Percentiles rank a stretch among this genome's conserved stretches.
Evolutionary conservation across 495 filamentous ascomycete species (phyloP).

Genomic region (Saxispiralis lemnorum): DNA sequence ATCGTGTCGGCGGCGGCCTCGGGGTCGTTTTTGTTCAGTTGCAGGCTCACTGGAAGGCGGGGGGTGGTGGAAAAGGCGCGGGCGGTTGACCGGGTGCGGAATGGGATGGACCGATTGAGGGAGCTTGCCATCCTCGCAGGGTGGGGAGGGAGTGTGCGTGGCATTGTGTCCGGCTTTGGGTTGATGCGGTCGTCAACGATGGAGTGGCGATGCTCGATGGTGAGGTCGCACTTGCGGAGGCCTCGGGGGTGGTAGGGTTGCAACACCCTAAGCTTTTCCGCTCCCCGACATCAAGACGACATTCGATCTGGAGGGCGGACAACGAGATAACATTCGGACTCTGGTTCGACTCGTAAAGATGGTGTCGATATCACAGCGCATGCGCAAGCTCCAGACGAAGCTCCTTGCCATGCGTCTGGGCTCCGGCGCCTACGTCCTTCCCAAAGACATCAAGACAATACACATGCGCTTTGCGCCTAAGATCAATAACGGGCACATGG

Average conservation of each 20-base stretch:
- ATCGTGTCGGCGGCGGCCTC: constrained; percentile 22
- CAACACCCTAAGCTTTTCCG: not conserved
- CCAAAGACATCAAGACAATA: constrained; percentile 62
- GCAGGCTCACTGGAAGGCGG: constrained; percentile 4
- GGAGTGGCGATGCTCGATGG: too few species aligned
- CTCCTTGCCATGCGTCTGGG: constrained; percentile 56
- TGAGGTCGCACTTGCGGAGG: too few species aligned
- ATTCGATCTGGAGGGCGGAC: too few species aligned
- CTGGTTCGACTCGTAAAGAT: constrained; percentile 35
- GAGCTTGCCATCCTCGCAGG: constrained; percentile 5
- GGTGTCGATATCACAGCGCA: constrained; percentile 62
- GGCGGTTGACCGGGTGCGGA: constrained; percentile 1
- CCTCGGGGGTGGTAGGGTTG: too few species aligned
- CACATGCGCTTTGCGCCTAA: constrained; percentile 61
- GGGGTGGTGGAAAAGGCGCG: constrained; percentile 15
- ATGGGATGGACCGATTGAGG: constrained; percentile 5
- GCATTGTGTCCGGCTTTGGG: too few species aligned
- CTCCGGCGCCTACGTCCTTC: constrained; percentile 64
- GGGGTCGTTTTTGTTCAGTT: constrained; percentile 12
- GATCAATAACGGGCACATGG: constrained; percentile 53
- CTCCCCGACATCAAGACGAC: too few species aligned
- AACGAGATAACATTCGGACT: too few species aligned
- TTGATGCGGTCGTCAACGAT: too few species aligned
- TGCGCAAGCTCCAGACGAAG: constrained; percentile 59
- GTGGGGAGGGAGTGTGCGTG: too few species aligned